Evolutionary conservation across 192 early-diverging fungal species (phyloP).

Genomic region (Backusella mclennaniae): DNA sequence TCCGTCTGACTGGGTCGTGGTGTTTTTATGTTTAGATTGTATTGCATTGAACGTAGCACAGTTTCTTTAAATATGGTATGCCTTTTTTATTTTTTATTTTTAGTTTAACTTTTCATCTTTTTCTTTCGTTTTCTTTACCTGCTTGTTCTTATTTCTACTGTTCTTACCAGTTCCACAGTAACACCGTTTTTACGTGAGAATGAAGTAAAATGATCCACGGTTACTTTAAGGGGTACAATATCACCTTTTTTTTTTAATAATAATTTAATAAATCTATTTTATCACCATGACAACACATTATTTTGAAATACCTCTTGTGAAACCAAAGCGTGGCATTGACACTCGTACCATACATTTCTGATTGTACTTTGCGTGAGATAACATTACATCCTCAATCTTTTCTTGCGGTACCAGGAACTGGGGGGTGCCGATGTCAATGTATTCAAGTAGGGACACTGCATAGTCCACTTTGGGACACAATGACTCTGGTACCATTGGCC

Average conservation of each 20-base stretch:
- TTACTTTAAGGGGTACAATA: constrained; percentile 2
- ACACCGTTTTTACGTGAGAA: constrained; percentile 17
- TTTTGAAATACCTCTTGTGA: constrained; percentile 33
- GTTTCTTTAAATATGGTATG: constrained; percentile 12
- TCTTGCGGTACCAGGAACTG: constrained; percentile 15
- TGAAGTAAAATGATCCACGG: constrained; percentile 14
- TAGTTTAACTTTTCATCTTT: background rate
- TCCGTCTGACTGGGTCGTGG: constrained; percentile 20
- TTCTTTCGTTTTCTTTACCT: constrained; percentile 12
- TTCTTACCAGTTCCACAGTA: constrained; percentile 20
- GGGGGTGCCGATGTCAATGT: constrained; percentile 28
- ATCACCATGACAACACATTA: background rate
- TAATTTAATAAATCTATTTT: background rate
- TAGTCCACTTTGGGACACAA: constrained; percentile 26
- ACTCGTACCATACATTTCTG: constrained; percentile 11
- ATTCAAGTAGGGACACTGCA: constrained; percentile 32
- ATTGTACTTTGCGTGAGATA: constrained; percentile 7
- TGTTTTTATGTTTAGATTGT: constrained; percentile 9
- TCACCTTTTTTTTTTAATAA: background rate
- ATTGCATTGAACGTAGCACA: constrained; percentile 5
- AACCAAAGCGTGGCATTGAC: constrained; percentile 29
- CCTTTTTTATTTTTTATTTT: background rate
- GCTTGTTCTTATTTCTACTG: constrained; percentile 18
- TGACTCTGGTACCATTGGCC: constrained; percentile 18
- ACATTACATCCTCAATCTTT: constrained; percentile 1